Evolutionary conservation across 352 stramenopile genomes (phyloP), one percentile per base, ranked within the genome.

Genomic region (Phytophthora cactorum): DNA sequence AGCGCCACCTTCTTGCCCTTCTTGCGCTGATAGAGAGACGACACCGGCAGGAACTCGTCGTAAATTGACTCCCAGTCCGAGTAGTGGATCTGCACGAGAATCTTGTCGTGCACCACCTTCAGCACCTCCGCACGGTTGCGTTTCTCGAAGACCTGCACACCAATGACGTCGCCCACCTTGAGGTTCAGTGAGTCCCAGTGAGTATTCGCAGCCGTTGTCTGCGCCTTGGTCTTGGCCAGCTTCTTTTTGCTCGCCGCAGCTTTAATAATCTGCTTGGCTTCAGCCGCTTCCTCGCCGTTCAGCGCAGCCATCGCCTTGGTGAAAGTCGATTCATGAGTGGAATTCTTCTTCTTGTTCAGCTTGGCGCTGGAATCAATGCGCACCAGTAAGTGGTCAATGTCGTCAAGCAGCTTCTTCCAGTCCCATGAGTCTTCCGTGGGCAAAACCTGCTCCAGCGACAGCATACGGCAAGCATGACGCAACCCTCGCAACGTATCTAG

Each of bases 21-120:
- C 17, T 70, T 79, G 28, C 77, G 81, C 34, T 88, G 77, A 50
- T 82, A 92, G n/a, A 93, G 77, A 51, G 75, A 77, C 28, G 68
- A 78, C 15, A 93, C 71, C 5, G 85, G 85, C 34, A 92, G 38
- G 52, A 89, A 92, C 70, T 93, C 85, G 60, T 93, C 85, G 66
- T 93, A 93, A 62, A 93, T 90, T 41, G 83, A 92, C 22, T 84
- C 82, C 85, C 85, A 93, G 66, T 92, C 81, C 3, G 86, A 79
- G 63, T 93, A 93, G 60, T 93, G 85, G 31, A 93, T 78, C 49
- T 91, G 83, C 52, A 91, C 83, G 38, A 93, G 71, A 54, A 92
- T 79, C 68, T 90, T 85, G 59, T 92, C 82, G 50, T 77, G 68
- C 56, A 81, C 80, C 25, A 93, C 74, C 58, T 88, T 84, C 22